Percentiles rank a stretch among this genome's conserved stretches.
These are phyloP conservation scores for Platanthera guangdongensis DNA, from an alignment of 106 monocot genomes.

Conservation along the genomic window DNA sequence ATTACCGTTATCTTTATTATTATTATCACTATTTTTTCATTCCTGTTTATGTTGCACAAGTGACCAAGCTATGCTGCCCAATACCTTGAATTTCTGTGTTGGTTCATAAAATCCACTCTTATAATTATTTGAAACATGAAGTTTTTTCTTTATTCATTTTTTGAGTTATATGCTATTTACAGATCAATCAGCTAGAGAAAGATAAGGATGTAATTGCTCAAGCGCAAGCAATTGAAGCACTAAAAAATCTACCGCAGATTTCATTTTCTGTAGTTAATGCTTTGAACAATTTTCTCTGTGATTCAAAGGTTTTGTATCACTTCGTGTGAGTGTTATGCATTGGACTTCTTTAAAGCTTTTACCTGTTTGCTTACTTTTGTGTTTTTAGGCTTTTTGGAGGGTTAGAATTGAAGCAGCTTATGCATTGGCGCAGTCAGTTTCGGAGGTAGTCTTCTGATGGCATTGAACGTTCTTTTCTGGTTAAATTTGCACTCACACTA, in stretches of 20 bases:
- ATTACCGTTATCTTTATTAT: background rate
- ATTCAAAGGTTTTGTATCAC: slow-evolving; percentile 62
- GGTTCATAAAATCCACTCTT: background rate
- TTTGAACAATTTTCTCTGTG: slow-evolving; percentile 70
- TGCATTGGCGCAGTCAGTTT: slow-evolving; percentile 77
- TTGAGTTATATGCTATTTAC: slow-evolving; percentile 6
- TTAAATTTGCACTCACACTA: background rate
- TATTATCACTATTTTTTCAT: background rate
- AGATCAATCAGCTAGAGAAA: slow-evolving; percentile 98
- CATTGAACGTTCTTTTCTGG: background rate
- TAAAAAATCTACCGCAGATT: slow-evolving; percentile 63
- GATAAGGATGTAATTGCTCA: slow-evolving; percentile 98
- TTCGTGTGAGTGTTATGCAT: background rate
- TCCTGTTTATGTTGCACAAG: background rate
- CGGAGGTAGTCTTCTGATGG: slow-evolving; percentile 54
- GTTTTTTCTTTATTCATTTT: background rate
- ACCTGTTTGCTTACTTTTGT: background rate
- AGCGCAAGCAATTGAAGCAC: slow-evolving; percentile 66
- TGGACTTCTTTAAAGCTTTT: background rate
- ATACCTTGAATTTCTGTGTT: background rate
- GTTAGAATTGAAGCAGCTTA: slow-evolving; percentile 95
- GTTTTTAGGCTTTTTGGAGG: slow-evolving; percentile 86
- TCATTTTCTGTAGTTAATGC: slow-evolving; percentile 78
- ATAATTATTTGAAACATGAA: slow-evolving; percentile 1
- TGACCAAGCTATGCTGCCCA: background rate